phyloP scores from a whole-genome alignment of 371 early-diverging fungal genomes.

The Phascolomyces articulosus region DNA sequence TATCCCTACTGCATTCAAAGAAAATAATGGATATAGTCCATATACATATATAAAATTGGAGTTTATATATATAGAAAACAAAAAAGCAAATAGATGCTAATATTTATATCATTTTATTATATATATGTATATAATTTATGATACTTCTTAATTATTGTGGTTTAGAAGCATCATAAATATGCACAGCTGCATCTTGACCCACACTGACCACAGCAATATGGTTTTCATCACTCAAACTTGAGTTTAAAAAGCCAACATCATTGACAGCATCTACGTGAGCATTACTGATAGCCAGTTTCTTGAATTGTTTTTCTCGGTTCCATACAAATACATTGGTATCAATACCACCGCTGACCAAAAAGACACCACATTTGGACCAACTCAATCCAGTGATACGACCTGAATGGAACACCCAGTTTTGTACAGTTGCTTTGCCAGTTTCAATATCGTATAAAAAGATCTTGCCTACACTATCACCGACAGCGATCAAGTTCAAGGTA shows the following conservation, averaged over 20 bases:
- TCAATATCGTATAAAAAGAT: slow-evolving; percentile 75
- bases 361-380: slow-evolving; percentile 80
- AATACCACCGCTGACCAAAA: slow-evolving; percentile 82
- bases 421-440: slow-evolving; percentile 56
- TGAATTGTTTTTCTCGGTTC: slow-evolving; percentile 80
- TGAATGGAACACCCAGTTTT: slow-evolving; percentile 90
- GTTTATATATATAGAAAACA: no score
- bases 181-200: slow-evolving; percentile 86
- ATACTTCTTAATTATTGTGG: slow-evolving; percentile 23
- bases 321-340: slow-evolving; percentile 93
- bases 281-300: slow-evolving; percentile 76
- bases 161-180: slow-evolving; percentile 67
- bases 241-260: slow-evolving; percentile 66
- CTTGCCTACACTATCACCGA: slow-evolving; percentile 83
- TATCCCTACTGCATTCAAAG: no score
- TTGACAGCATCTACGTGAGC: slow-evolving; percentile 87
- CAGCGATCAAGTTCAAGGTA: slow-evolving; percentile 71
- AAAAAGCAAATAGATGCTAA: not conserved
- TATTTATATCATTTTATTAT: not conserved
- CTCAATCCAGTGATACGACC: slow-evolving; percentile 80
- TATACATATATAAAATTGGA: no score
- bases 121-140: not conserved
- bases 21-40: no score
- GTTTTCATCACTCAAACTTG: slow-evolving; percentile 38
- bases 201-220: slow-evolving; percentile 63